Conservation (phyloP, 495 filamentous ascomycete species). For the Amorphotheca resinae region DNA sequence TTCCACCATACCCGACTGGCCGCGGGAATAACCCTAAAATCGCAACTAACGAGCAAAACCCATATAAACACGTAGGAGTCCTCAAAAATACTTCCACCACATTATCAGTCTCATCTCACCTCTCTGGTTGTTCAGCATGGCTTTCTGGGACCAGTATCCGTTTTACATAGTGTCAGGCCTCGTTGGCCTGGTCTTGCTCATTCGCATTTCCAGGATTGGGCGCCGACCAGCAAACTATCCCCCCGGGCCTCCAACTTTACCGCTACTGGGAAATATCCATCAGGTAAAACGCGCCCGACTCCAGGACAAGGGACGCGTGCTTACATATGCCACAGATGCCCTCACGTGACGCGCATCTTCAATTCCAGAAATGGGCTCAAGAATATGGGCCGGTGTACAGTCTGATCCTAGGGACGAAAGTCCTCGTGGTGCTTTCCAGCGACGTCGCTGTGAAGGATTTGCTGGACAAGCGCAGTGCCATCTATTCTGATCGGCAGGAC, state of each 20-base stretch:
- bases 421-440: not conserved
- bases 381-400: not conserved
- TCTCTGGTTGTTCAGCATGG: no score
- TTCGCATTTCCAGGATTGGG: not conserved
- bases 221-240: not conserved
- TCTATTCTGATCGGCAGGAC: not conserved
- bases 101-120: no score
- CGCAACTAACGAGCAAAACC: no score
- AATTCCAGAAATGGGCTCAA: not conserved
- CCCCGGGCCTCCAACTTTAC: not conserved
- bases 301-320: no score
- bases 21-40: no score
- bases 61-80: no score
- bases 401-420: not conserved
- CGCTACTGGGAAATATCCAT: not conserved
- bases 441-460: not conserved
- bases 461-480: not conserved
- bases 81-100: no score
- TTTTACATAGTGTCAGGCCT: no score
- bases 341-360: not conserved
- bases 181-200: not conserved
- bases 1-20: no score
- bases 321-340: no score
- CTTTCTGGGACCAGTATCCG: no score
- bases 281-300: no score